Conservation (phyloP, 768 basidiomycete genomes). For the Suillus discolor region DNA sequence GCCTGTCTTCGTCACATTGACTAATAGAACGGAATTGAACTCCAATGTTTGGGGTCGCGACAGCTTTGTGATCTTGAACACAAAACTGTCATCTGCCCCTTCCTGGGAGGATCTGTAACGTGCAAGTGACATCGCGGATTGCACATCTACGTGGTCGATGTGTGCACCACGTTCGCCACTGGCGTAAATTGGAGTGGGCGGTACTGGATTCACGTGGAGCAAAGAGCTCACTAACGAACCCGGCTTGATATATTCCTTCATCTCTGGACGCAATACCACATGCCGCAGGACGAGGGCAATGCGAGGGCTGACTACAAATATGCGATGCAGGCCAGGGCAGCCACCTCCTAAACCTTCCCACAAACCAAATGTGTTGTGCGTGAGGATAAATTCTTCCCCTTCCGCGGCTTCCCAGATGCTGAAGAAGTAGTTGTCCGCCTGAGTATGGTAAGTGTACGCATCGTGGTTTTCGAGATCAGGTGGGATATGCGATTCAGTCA, state of each 20-base stretch:
- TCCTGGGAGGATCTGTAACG: slow-evolving; percentile 10
- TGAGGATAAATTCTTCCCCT: slow-evolving; percentile 37
- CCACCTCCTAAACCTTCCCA: slow-evolving; percentile 35
- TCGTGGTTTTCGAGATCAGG: slow-evolving; percentile 20
- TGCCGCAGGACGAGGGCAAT: slow-evolving; percentile 34
- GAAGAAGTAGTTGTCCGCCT: slow-evolving; percentile 20
- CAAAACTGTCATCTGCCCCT: slow-evolving; percentile 31
- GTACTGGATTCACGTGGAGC: neutral
- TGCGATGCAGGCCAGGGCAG: slow-evolving; percentile 24
- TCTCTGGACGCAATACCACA: slow-evolving; percentile 16
- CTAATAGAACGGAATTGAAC: slow-evolving; percentile 11
- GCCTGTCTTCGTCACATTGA: neutral
- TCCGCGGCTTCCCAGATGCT: slow-evolving; percentile 35
- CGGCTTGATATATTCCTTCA: neutral
- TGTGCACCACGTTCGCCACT: neutral
- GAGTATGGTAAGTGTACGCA: slow-evolving; percentile 28
- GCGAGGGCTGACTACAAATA: slow-evolving; percentile 40
- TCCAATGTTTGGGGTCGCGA: slow-evolving; percentile 8
- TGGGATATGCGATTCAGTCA: neutral
- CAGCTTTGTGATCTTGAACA: slow-evolving; percentile 33
- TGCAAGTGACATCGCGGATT: neutral
- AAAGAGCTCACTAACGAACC: neutral
- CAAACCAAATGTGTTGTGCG: slow-evolving; percentile 34
- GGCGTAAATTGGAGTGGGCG: neutral
- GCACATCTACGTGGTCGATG: neutral